Evolutionary conservation across 2,329 filamentous ascomycete species (phyloP).

Genomic region (Beauveria brongniartii): DNA sequence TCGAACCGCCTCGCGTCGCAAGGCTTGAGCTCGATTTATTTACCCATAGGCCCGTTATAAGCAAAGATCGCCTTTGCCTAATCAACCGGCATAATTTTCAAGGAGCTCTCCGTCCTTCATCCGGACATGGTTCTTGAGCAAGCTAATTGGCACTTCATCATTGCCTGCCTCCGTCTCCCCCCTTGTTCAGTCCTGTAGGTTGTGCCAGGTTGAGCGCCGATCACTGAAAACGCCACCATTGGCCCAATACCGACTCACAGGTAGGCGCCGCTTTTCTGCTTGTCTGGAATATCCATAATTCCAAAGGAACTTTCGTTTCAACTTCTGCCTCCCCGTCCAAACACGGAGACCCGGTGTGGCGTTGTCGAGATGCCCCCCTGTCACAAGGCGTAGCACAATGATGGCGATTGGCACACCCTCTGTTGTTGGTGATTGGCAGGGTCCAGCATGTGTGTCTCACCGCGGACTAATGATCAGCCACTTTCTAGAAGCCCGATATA

Average conservation of each 20-base stretch:
- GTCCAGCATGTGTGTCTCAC: slow-evolving; percentile 9
- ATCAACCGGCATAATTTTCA: neutral
- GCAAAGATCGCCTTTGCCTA: neutral
- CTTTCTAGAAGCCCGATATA: slow-evolving; percentile 9
- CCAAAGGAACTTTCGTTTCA: slow-evolving; percentile 3
- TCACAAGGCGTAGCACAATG: neutral
- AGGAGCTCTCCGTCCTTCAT: neutral
- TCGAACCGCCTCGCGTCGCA: neutral
- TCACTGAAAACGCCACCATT: slow-evolving; percentile 1
- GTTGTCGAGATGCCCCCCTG: neutral
- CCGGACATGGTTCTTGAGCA: neutral
- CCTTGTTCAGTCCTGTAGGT: too few species aligned
- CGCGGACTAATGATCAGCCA: neutral
- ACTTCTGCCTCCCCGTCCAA: neutral
- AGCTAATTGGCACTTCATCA: neutral
- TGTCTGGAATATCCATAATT: neutral
- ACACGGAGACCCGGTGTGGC: neutral
- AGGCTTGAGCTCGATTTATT: neutral
- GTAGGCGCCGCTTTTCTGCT: neutral
- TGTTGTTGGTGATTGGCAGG: slow-evolving; percentile 9
- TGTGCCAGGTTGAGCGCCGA: slow-evolving; percentile 1
- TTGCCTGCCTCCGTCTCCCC: neutral
- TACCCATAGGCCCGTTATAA: neutral
- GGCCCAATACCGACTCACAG: neutral
- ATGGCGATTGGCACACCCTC: neutral